These are phyloP conservation scores for Xylariaceae sp. DNA, from an alignment of 2,329 filamentous ascomycete genomes.

Conservation along the genomic window DNA sequence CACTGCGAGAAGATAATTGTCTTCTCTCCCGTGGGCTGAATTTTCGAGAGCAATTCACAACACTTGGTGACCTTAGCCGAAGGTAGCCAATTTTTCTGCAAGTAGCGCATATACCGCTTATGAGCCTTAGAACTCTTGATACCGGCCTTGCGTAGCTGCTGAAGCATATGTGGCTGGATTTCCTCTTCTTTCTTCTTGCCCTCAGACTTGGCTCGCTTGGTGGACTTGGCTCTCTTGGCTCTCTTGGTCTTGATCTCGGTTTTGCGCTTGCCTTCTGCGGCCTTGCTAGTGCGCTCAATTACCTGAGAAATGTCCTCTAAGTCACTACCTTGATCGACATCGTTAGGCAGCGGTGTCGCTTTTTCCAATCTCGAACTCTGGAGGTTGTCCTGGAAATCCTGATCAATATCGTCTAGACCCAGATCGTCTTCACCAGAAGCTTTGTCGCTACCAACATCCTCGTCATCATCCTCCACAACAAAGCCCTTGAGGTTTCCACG, in stretches of 20 bases:
- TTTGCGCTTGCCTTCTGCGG: slow-evolving; percentile 18
- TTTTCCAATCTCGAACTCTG: not conserved
- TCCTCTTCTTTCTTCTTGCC: slow-evolving; percentile 46
- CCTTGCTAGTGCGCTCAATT: slow-evolving; percentile 25
- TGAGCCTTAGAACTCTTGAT: slow-evolving; percentile 66
- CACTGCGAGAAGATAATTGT: slow-evolving; percentile 84
- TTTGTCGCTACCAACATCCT: slow-evolving; percentile 39
- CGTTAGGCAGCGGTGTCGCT: not conserved
- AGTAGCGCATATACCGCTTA: slow-evolving; percentile 68
- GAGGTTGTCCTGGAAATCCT: not conserved
- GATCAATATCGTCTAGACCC: not conserved
- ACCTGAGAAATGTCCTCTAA: slow-evolving; percentile 18
- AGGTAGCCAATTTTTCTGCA: slow-evolving; percentile 70
- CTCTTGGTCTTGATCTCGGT: slow-evolving; percentile 35
- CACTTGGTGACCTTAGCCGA: slow-evolving; percentile 76
- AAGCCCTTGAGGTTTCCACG: slow-evolving; percentile 32
- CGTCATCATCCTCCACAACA: slow-evolving; percentile 41
- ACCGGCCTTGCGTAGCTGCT: slow-evolving; percentile 65
- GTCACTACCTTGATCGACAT: slow-evolving; percentile 4
- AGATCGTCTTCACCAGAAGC: slow-evolving; percentile 33
- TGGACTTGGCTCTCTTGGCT: slow-evolving; percentile 30
- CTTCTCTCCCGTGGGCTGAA: slow-evolving; percentile 63
- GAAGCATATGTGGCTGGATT: slow-evolving; percentile 41
- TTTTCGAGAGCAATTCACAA: slow-evolving; percentile 61
- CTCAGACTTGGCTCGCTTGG: slow-evolving; percentile 47